Evolutionary conservation across 2,329 filamentous ascomycete species (phyloP).

Genomic region (Cytospora schulzeri): DNA sequence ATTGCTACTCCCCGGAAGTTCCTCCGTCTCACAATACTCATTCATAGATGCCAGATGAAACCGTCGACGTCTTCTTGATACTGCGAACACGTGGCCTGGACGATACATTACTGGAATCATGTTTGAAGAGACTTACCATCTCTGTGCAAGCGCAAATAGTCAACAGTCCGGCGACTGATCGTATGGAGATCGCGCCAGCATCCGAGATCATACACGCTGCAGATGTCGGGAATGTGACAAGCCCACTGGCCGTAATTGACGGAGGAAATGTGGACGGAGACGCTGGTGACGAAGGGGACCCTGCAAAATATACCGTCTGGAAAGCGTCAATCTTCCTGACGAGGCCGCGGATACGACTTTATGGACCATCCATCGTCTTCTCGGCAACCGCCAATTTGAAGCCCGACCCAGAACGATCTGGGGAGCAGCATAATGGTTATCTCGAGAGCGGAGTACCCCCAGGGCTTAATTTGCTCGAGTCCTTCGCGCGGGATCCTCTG

Average conservation of each 20-base stretch:
- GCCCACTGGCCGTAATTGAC: slow-evolving; percentile 54
- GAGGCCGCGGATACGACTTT: slow-evolving; percentile 65
- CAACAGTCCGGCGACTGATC: slow-evolving; percentile 56
- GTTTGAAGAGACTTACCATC: slow-evolving; percentile 64
- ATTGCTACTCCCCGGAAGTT: slow-evolving; percentile 33
- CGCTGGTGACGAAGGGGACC: slow-evolving; percentile 31
- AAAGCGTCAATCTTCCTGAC: slow-evolving; percentile 60
- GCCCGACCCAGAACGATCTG: slow-evolving; percentile 47
- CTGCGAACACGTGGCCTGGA: slow-evolving; percentile 65
- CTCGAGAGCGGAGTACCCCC: slow-evolving; percentile 69
- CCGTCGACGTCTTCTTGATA: slow-evolving; percentile 67
- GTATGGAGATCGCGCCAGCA: slow-evolving; percentile 46
- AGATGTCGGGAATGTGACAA: slow-evolving; percentile 50
- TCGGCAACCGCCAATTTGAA: slow-evolving; percentile 61
- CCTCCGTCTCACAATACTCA: slow-evolving; percentile 48
- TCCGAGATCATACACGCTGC: slow-evolving; percentile 64
- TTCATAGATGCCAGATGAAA: slow-evolving; percentile 67
- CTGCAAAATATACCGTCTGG: slow-evolving; percentile 58
- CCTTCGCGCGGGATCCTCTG: slow-evolving; percentile 67
- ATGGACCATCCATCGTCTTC: slow-evolving; percentile 68
- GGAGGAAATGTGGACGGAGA: slow-evolving; percentile 37
- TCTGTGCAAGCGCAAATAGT: slow-evolving; percentile 67
- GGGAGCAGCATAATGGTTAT: slow-evolving; percentile 59
- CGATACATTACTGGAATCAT: slow-evolving; percentile 58
- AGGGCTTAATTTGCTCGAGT: slow-evolving; percentile 75